phyloP scores from a whole-genome alignment of 805 yeast species.

The Metschnikowia anglica region DNA sequence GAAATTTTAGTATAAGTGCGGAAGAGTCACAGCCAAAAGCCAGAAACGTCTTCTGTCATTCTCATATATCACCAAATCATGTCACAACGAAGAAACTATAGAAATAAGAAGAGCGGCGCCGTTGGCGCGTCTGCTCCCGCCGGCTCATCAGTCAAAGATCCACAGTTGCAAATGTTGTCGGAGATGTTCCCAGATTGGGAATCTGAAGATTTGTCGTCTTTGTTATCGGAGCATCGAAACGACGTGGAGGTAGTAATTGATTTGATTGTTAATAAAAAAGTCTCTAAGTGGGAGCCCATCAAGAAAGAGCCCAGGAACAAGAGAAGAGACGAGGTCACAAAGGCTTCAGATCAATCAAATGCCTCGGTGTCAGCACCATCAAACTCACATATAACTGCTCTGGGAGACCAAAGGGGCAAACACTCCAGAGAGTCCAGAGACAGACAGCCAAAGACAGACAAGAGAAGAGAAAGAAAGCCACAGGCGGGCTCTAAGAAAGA shows the following conservation, averaged over 20 bases:
- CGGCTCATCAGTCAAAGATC: constrained; percentile 9
- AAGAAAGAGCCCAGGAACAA: constrained; percentile 58
- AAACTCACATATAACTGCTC: constrained; percentile 4
- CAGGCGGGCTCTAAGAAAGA: constrained; percentile 15
- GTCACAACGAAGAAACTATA: constrained; percentile 23
- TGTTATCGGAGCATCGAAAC: constrained; percentile 69
- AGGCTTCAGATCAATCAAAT: constrained; percentile 7
- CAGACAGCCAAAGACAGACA: constrained; percentile 16
- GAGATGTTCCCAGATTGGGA: constrained; percentile 97
- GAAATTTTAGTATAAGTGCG: neutral
- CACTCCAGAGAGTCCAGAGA: constrained; percentile 19
- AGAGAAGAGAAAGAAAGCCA: constrained; percentile 18
- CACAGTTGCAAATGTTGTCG: constrained; percentile 53
- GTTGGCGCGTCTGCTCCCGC: constrained; percentile 11
- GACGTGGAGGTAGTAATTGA: constrained; percentile 80
- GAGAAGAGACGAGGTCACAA: constrained; percentile 35
- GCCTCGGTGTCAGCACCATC: constrained; percentile 4
- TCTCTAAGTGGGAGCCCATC: constrained; percentile 92
- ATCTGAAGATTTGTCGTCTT: constrained; percentile 72
- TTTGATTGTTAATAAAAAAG: constrained; percentile 87
- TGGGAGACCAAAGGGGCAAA: constrained; percentile 9
- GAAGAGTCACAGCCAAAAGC: neutral
- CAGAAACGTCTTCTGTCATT: neutral
- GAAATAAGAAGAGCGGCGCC: constrained; percentile 16
- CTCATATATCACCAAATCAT: constrained; percentile 11